Evolutionary conservation across 768 basidiomycete genomes (phyloP).

Genomic region (Termitomyces bulborhizus): DNA sequence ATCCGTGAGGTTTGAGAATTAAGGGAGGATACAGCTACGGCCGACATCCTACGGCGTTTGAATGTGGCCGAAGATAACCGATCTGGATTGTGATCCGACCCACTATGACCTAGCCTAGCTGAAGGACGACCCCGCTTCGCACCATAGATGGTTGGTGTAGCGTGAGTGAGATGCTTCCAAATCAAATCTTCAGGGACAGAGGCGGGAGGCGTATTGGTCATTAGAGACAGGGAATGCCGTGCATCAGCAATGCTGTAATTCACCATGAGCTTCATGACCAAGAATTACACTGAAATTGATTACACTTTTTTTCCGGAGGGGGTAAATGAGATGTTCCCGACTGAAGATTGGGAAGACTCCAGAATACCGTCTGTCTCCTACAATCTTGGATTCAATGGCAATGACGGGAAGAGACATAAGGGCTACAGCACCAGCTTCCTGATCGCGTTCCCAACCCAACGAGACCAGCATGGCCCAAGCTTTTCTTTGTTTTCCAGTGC

Average conservation of each 20-base stretch:
- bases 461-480: slow-evolving; percentile 43
- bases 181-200: slow-evolving; percentile 27
- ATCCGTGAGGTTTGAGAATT: slow-evolving; percentile 18
- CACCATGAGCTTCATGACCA: neutral
- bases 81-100: slow-evolving; percentile 1
- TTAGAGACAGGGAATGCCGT: slow-evolving; percentile 24
- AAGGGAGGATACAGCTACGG: slow-evolving; percentile 1
- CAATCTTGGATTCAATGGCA: neutral
- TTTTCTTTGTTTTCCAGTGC: slow-evolving; percentile 37
- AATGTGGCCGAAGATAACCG: slow-evolving; percentile 4
- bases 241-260: slow-evolving; percentile 24
- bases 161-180: slow-evolving; percentile 31
- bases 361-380: slow-evolving; percentile 39
- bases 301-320: slow-evolving; percentile 37
- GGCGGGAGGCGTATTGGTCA: slow-evolving; percentile 18
- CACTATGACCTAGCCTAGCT: neutral
- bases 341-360: slow-evolving; percentile 22
- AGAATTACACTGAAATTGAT: neutral
- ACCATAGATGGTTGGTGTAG: slow-evolving; percentile 15
- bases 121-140: slow-evolving; percentile 18
- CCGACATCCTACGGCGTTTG: slow-evolving; percentile 19
- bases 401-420: neutral
- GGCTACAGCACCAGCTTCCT: slow-evolving; percentile 32
- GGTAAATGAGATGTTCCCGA: slow-evolving; percentile 34
- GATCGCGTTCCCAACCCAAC: slow-evolving; percentile 40